Base-by-base conservation (phyloP, 305 asterid species). In the Solanum aculeatissimum region DNA sequence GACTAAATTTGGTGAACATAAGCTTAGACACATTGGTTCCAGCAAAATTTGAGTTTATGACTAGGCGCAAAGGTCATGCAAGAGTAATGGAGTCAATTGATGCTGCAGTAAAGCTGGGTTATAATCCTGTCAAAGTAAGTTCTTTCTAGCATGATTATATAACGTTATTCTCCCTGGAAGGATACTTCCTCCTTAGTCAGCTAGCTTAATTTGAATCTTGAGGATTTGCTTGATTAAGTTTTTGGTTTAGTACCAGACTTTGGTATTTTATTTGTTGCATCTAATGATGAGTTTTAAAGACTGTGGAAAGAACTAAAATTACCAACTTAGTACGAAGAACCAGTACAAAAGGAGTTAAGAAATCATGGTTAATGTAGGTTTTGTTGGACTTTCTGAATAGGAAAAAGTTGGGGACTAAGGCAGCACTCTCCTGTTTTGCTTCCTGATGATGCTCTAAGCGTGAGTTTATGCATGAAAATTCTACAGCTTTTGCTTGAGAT, bases 21-120 rank as follows among this genome's bases (percentile, higher is more conserved):
- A 97, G 98, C 89, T 91, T 97, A 85, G 99, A 95, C 91, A 97
- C 98, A 0, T 84, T 97, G 88, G 94, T 95, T 84, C 98, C 99
- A 14, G 97, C 97, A 55, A 95, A 97, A 89, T 95, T 97, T 90
- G 99, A 95, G 84, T 91, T 97, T 86, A 91, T 95, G 97, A 93
- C 96, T 35, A 91, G 98, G 86, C 94, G 97, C 80, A 97, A 88
- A 90, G 99, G 99, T 85, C 97, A 95, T 87, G 97, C 91, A n/a
- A 92, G 98, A 88, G 98, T 96, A 80, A 84, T 94, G 97, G 92
- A 92, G 81, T 89, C 98, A 14, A 95, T 97, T 84, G 91, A 94
- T 85, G 85, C 95, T 75, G 98, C 98, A 74, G 65, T 95, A 66
- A 89, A 92, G 77, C 87, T 95, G 89, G 99, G 98, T 65, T 97